Conservation (phyloP, 2,329 filamentous ascomycete species). For the Colletotrichum sp. region DNA sequence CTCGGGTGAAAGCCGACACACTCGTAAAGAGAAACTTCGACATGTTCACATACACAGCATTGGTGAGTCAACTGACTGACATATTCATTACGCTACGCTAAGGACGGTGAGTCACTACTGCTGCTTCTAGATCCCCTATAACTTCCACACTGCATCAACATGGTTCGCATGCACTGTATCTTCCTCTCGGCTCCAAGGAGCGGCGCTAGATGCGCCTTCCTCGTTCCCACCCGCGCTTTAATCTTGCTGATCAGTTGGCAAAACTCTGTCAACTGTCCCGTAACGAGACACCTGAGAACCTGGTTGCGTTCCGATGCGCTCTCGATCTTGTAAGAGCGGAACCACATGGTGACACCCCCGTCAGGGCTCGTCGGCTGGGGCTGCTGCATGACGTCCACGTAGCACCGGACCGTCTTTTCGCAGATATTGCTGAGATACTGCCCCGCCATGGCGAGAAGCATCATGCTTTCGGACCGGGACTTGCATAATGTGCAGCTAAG, state of each 20-base stretch:
- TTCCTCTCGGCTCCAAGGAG: not conserved
- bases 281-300: not conserved
- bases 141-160: not conserved
- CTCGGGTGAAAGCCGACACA: not conserved
- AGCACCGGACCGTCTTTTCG: constrained; percentile 2
- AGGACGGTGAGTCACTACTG: not conserved
- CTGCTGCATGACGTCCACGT: not conserved
- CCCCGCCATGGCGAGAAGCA: not conserved
- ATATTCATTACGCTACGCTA: not conserved
- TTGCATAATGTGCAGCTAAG: not conserved
- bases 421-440: constrained; percentile 7
- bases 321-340: not conserved
- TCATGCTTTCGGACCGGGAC: constrained; percentile 1
- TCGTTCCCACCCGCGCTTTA: not conserved
- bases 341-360: not conserved
- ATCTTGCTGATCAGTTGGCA: not conserved
- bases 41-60: not conserved
- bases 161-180: not conserved
- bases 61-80: not conserved
- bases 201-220: not conserved
- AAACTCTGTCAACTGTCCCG: not conserved
- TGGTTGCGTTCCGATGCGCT: not conserved
- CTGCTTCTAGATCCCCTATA: not conserved
- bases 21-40: not conserved
- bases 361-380: not conserved